Base-by-base conservation (phyloP, 169 alveolate genomes). In the Plasmodium cynomolgi region DNA sequence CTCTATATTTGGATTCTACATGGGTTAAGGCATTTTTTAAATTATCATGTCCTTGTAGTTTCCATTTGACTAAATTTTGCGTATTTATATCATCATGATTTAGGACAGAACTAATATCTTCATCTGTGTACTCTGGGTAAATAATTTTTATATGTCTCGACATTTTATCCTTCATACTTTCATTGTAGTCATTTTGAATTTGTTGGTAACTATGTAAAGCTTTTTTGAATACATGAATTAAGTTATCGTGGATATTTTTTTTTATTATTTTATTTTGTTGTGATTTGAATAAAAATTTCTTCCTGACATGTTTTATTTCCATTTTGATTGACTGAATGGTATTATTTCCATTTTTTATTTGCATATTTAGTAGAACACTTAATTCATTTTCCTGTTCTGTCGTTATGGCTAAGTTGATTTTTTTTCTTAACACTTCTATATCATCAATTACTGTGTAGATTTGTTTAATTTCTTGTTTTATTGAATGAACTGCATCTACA, bases 1-100 rank as follows among this genome's bases (percentile, higher is more conserved):
- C 94, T 88, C 83, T 88, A 80, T 88, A 88, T 58, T 88, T 88
- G 71, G 94, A 80, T 88, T 88, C 94, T 58, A 88, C 94, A 80
- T 88, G 91, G 5, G 83, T 80, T 88, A 88, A 80, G 44, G 94
- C 94, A 88, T 80, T 88, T 80, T 88, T 88, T 68, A 88, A 88
- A 88, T 88, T 85, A 0, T 88, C 68, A 62, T 88, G 94, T 20
- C 94, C 94, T 88, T 88, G 94, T 80, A 88, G 26, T 88, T 88
- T 88, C 94, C 94, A 88, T 13, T 80, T 77, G 47, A 88, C 94
- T 80, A 88, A 33, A 74, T 79, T 88, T 44, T 88, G 94, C 44
- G 94, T 88, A 80, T 68, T 88, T 37, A 88, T 68, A 88, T 88
- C 83, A 29, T 88, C 94, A 88, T 88, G 72, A 62, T 88, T 81